Conservation (phyloP, 805 yeast species). For the Candida palmyrensis region DNA sequence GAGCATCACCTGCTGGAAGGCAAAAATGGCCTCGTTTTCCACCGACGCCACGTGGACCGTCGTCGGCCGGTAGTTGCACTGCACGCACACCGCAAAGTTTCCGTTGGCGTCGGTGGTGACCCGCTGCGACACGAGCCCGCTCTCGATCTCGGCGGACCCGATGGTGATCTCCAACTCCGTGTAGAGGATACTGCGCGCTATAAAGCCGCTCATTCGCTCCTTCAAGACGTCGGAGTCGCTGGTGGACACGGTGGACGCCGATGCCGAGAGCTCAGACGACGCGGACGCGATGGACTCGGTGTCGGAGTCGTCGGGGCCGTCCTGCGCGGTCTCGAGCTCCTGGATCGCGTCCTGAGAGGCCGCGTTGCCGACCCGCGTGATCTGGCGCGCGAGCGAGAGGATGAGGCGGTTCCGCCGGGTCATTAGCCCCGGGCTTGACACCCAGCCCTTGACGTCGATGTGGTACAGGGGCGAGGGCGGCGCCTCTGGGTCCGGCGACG, state of each 20-base stretch:
- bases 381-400: slow-evolving; percentile 62
- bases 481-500: no score
- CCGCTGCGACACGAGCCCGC: slow-evolving; percentile 18
- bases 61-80: slow-evolving; percentile 58
- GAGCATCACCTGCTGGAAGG: slow-evolving; percentile 40
- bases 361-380: slow-evolving; percentile 39
- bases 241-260: slow-evolving; percentile 6
- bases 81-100: slow-evolving; percentile 49
- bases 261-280: slow-evolving; percentile 1
- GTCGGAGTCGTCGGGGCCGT: slow-evolving; percentile 14
- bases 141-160: slow-evolving; percentile 39
- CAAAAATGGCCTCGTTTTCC: slow-evolving; percentile 42
- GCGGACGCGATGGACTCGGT: slow-evolving; percentile 2
- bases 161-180: slow-evolving; percentile 51
- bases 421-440: slow-evolving; percentile 65
- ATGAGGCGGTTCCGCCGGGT: slow-evolving; percentile 68
- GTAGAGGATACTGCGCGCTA: slow-evolving; percentile 60
- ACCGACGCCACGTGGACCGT: slow-evolving; percentile 47
- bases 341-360: slow-evolving; percentile 18
- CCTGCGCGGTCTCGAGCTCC: slow-evolving; percentile 24
- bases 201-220: slow-evolving; percentile 64
- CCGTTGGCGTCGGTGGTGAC: slow-evolving; percentile 64
- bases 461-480: slow-evolving; percentile 23
- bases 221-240: slow-evolving; percentile 45
- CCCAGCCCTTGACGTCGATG: slow-evolving; percentile 67